Percentiles rank a stretch among this genome's conserved stretches.
phyloP scores from a whole-genome alignment of 148 eudicot species.

The Dysphania ambrosioides region DNA sequence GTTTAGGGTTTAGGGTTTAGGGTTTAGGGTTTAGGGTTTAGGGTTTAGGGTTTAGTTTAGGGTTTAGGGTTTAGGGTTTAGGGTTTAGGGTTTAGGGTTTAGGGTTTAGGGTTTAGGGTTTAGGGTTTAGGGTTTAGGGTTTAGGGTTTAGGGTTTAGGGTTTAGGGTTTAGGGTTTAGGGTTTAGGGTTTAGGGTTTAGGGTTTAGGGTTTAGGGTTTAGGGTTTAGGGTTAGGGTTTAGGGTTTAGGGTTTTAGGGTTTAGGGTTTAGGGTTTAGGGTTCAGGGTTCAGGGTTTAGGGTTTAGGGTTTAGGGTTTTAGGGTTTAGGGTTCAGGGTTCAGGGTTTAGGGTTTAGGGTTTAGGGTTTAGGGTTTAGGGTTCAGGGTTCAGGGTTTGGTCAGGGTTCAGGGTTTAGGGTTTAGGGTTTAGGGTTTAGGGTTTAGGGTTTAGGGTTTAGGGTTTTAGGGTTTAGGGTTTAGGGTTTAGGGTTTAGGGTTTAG shows the following conservation, averaged over 20 bases:
- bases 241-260: slow-evolving; percentile 1
- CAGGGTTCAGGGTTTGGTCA: not conserved
- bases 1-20: not conserved
- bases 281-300: not conserved
- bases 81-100: slow-evolving; percentile 2
- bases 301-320: slow-evolving; percentile 2
- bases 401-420: slow-evolving; percentile 2
- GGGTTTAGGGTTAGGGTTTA: not conserved
- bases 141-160: not conserved
- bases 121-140: not conserved
- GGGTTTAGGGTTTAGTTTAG: too few relatives aligned
- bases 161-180: not conserved
- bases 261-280: not conserved
- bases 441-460: not conserved
- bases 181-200: not conserved
- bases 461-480: not conserved
- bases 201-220: not conserved
- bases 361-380: not conserved
- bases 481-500: not conserved
- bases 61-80: not conserved
- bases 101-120: slow-evolving; percentile 1
- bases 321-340: slow-evolving; percentile 1
- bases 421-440: slow-evolving; percentile 1
- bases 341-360: not conserved
- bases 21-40: slow-evolving; percentile 1